phyloP scores from a whole-genome alignment of 2,329 filamentous ascomycete genomes.

The Penicillium frequentans region DNA sequence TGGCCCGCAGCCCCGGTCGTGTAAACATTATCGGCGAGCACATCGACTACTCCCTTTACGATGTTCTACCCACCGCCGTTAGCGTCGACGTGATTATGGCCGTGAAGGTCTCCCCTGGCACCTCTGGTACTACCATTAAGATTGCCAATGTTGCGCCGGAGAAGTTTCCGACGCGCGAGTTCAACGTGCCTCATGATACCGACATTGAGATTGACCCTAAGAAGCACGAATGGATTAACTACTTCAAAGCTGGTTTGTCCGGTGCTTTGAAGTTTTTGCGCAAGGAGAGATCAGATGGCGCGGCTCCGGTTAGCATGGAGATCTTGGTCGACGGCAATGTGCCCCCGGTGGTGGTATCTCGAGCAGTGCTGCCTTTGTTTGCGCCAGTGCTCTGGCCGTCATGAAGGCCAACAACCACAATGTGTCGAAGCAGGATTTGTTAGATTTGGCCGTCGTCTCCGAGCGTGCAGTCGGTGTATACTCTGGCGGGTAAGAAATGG shows the following conservation, averaged over 20 bases:
- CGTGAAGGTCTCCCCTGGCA: slow-evolving; percentile 55
- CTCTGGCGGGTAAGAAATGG: slow-evolving; percentile 72
- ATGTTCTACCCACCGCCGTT: slow-evolving; percentile 93
- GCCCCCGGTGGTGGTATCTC: slow-evolving; percentile 86
- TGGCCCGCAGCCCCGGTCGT: slow-evolving; percentile 85
- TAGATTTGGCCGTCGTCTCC: slow-evolving; percentile 90
- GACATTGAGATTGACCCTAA: slow-evolving; percentile 79
- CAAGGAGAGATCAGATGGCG: slow-evolving; percentile 60
- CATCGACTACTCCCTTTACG: slow-evolving; percentile 97
- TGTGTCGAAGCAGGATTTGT: slow-evolving; percentile 87
- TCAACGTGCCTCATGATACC: slow-evolving; percentile 64
- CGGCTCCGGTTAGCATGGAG: slow-evolving; percentile 73
- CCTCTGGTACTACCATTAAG: slow-evolving; percentile 63
- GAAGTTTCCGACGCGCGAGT: slow-evolving; percentile 74
- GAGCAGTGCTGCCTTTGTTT: slow-evolving; percentile 92
- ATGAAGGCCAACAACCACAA: slow-evolving; percentile 80
- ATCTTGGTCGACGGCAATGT: slow-evolving; percentile 89
- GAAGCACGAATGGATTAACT: slow-evolving; percentile 93
- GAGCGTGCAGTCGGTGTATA: slow-evolving; percentile 95
- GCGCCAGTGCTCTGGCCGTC: slow-evolving; percentile 82
- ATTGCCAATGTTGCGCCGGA: slow-evolving; percentile 75
- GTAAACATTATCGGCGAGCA: slow-evolving; percentile 99
- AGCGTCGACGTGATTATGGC: slow-evolving; percentile 88
- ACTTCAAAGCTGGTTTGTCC: slow-evolving; percentile 89
- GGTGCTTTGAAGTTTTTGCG: slow-evolving; percentile 78